Percentiles rank a stretch among this genome's conserved stretches.
Evolutionary conservation across 768 basidiomycete species (phyloP).

Genomic region (Paxillus ammoniavirescens): DNA sequence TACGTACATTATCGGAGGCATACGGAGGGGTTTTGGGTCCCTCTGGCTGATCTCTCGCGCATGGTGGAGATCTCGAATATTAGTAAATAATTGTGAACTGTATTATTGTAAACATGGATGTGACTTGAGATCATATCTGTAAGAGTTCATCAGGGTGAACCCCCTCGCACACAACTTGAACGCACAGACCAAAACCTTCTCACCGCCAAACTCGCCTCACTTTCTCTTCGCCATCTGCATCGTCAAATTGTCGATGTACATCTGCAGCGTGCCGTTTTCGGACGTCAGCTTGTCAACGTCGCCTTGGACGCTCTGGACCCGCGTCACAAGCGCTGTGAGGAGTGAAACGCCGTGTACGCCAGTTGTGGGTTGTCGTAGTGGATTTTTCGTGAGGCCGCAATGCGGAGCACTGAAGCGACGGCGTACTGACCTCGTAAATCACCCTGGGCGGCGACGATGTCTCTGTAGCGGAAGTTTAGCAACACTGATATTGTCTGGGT

Average conservation of each 20-base stretch:
- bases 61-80: no score
- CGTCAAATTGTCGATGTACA: conserved; percentile 88
- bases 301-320: conserved; percentile 66
- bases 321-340: conserved; percentile 57
- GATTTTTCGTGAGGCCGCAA: neutral
- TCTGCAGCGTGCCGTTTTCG: conserved; percentile 79
- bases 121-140: no score
- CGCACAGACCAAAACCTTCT: no score
- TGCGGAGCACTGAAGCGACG: neutral
- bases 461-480: conserved; percentile 41
- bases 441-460: conserved; percentile 71
- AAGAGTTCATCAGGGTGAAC: no score
- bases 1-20: no score
- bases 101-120: no score
- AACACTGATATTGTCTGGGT: neutral
- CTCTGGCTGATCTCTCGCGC: no score
- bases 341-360: neutral
- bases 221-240: conserved; percentile 83
- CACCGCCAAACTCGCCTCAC: conserved; percentile 29
- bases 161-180: no score
- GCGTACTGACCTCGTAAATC: conserved; percentile 65
- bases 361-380: neutral
- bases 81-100: no score
- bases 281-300: conserved; percentile 81
- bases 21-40: no score